Evolutionary conservation across 768 basidiomycete genomes (phyloP), one percentile per base, ranked within the genome.

Genomic region (Hygrocybe coccinea): DNA sequence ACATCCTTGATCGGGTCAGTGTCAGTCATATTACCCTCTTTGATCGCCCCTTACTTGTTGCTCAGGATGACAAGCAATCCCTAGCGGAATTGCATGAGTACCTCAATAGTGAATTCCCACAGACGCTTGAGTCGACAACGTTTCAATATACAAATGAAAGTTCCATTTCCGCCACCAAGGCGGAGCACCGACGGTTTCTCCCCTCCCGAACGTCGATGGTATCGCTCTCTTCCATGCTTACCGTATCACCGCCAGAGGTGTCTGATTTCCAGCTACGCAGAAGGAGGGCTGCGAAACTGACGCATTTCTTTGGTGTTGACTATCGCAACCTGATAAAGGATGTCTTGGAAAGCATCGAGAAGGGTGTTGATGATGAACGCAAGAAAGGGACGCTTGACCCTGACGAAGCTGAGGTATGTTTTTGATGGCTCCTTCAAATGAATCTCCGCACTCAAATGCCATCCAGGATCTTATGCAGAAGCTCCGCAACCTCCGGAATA

Each of bases 301-400:
- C 87, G 24, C 79, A 86, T 70, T 92, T 92, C 77, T 93, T 93
- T 70, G 90, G 90, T 21, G 91, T 91, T 39, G 80, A 90, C 67
- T 91, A 93, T 68, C 79, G 83, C 24, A 86, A 88, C 53, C 71
- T 92, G 54, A 84, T 92, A 53, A 77, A 75, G 37, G 87, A 91
- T 65, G 80, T 93, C 33, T 69, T 93, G 59, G 87, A 90, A 60
- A 90, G 86, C 50, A 86, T 93, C 62, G 90, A 91, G 69, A 79
- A 72, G 57, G 76, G 89, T 65, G 64, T 93, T 48, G 81, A 86
- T 63, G 82, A 87, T 61, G 90, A 91, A 66, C 68, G 79, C 50
- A 78, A 73, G 47, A 71, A 74, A 43, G 91, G 90, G 29, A 82
- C 79, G 0, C 67, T 92, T 61, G 74, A 76, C 52, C 78, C 81